Conservation (phyloP, 805 yeast genomes). For the Nakazawaea anatomiae region DNA sequence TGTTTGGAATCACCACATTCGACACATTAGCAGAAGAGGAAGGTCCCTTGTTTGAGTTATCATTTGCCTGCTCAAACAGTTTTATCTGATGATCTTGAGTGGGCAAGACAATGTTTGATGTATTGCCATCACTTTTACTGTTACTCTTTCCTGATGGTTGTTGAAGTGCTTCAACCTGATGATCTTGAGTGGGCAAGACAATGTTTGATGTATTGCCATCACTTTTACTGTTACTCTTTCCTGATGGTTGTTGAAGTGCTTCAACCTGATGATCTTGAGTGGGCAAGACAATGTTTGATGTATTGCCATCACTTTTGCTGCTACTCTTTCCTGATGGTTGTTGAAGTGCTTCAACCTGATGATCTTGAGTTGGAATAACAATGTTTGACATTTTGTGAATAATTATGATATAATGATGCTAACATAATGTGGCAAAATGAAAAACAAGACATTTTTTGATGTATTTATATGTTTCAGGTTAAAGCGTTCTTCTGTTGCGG, state of each 20-base stretch:
- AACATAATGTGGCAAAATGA: background rate
- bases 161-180: conserved; percentile 6
- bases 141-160: background rate
- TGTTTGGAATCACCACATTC: conserved; percentile 1
- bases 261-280: conserved; percentile 9
- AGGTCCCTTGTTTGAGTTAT: background rate
- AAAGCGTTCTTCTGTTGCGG: no score
- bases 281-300: conserved; percentile 2
- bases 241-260: background rate
- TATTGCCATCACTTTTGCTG: background rate
- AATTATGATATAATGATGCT: background rate
- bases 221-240: background rate
- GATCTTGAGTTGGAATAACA: conserved; percentile 10
- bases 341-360: conserved; percentile 5
- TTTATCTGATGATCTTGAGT: conserved; percentile 6
- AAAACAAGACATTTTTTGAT: no score
- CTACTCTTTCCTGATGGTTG: background rate
- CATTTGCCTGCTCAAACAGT: conserved; percentile 1
- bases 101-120: conserved; percentile 1
- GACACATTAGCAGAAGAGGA: background rate
- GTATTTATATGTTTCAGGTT: background rate
- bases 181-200: conserved; percentile 7
- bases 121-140: background rate
- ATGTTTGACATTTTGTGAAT: conserved; percentile 1
- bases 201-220: background rate